Evolutionary conservation across 805 yeast genomes (phyloP).

Genomic region (Suhomyces emberorum): DNA sequence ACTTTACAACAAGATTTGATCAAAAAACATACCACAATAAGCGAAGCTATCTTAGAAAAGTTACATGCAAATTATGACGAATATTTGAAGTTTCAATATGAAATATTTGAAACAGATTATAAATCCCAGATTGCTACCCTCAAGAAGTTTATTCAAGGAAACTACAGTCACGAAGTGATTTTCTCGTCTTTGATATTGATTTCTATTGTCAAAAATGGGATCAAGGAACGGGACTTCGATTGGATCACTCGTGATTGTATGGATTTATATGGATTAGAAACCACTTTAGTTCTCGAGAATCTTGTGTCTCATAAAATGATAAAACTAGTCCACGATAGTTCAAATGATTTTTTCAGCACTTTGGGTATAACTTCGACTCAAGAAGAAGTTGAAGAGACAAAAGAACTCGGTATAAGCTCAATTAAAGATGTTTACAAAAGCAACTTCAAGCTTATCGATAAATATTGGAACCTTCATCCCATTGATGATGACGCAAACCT

Average conservation of each 20-base stretch:
- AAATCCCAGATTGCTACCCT: conserved; percentile 26
- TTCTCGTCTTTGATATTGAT: conserved; percentile 56
- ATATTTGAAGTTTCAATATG: conserved; percentile 64
- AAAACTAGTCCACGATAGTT: conserved; percentile 20
- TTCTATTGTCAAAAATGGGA: conserved; percentile 63
- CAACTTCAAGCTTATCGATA: conserved; percentile 36
- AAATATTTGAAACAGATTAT: conserved; percentile 49
- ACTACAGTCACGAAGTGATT: conserved; percentile 39
- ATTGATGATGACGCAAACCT: conserved; percentile 18
- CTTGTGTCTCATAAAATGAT: conserved; percentile 49
- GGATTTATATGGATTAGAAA: conserved; percentile 62
- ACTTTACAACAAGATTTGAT: conserved; percentile 67
- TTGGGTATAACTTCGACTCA: conserved; percentile 1
- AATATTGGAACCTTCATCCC: conserved; percentile 51
- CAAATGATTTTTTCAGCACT: conserved; percentile 3
- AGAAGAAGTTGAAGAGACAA: conserved; percentile 15
- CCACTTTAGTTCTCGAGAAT: conserved; percentile 45
- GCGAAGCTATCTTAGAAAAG: conserved; percentile 56
- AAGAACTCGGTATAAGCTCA: conserved; percentile 30
- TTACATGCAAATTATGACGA: conserved; percentile 44
- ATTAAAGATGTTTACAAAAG: conserved; percentile 22
- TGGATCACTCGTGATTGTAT: conserved; percentile 52
- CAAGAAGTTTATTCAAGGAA: conserved; percentile 38
- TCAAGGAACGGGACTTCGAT: conserved; percentile 61
- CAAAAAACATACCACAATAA: conserved; percentile 69